Evolutionary conservation across 345 rosid species (phyloP), one percentile per base, ranked within the genome.

Genomic region (Populus ilicifolia): DNA sequence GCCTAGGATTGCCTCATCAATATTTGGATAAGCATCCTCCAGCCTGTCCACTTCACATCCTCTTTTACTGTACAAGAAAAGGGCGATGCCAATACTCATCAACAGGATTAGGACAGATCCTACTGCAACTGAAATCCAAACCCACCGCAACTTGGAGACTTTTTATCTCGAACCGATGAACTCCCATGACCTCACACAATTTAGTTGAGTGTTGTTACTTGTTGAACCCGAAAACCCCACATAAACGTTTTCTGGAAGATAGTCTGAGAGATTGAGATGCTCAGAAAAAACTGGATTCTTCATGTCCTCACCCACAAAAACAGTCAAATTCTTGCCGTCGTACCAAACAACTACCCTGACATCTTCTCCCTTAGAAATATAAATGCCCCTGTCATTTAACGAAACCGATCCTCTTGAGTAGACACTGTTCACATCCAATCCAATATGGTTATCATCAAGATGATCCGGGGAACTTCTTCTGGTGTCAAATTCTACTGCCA

Each of bases 401-500:
- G 92, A 63, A n/a, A 81, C 78, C 79, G 89, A 92, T 33, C 35
- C 27, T 67, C 73, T 33, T 0, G 94, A 92, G 41, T 82, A 38
- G 75, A 88, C 65, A 41, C 79, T 84, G 63, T 89, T 87, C 21
- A 92, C 36, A 54, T 94, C 88, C 73, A 92, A 74, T 30, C 89
- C 97, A 27, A 92, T 87, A 70, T 92, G 97, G 76, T 91, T 91
- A 46, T 76, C 85, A 43, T 91, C 93, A 38, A 86, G 33, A 80
- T 92, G 94, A 25, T 72, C 78, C 0, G 79, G 74, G 41, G 70
- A 78, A 79, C 89, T 92, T 89, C 80, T 84, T 78, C 84, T 78
- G 6, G 94, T 91, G 81, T 94, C 96, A 39, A 92, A 92, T 29
- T 92, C 98, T 5, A 92, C 75, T 0, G 93, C 92, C 39, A 92